Percentiles rank a stretch among this genome's conserved stretches.
phyloP scores from a whole-genome alignment of 75 land plant genomes.

The Selaginella moellendorffii region DNA sequence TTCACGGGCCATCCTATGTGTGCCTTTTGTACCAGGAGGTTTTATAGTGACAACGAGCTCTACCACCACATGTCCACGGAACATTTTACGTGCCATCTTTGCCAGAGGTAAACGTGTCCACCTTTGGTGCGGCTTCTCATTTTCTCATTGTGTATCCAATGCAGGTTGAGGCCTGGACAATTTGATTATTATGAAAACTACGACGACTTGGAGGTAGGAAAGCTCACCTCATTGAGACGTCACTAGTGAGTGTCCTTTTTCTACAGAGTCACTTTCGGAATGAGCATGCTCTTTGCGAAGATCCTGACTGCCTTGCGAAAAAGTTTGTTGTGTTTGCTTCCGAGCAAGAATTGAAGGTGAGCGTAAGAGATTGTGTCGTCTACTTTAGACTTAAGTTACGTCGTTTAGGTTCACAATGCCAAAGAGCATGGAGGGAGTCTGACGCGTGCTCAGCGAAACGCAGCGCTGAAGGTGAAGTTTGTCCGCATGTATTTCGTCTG shows the following conservation, averaged over 20 bases:
- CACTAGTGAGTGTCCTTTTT: too few species aligned
- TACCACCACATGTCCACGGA: conserved; percentile 91
- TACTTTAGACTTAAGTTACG: background rate
- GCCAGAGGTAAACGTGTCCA: conserved; percentile 59
- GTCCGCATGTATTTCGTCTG: background rate
- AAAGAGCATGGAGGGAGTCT: conserved; percentile 81
- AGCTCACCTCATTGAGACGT: background rate
- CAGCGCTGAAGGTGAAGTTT: conserved; percentile 63
- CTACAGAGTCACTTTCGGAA: conserved; percentile 57
- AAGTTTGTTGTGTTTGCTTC: conserved; percentile 78
- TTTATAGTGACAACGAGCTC: conserved; percentile 94
- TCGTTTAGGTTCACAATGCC: conserved; percentile 77
- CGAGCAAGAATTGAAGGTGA: conserved; percentile 88
- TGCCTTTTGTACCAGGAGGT: conserved; percentile 72
- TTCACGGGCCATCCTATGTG: conserved; percentile 87
- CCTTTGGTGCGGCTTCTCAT: conserved; percentile 15
- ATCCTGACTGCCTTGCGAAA: conserved; percentile 79
- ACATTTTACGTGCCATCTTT: conserved; percentile 91
- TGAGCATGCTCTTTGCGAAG: conserved; percentile 76
- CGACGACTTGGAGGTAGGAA: conserved; percentile 71
- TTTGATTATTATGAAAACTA: conserved; percentile 87
- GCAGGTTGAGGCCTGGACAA: conserved; percentile 86
- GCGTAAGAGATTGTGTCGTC: background rate
- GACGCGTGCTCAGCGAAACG: conserved; percentile 84
- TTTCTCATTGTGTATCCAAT: conserved; percentile 7